Conservation (phyloP, 2,329 filamentous ascomycete species). For the Shiraia sp. region DNA sequence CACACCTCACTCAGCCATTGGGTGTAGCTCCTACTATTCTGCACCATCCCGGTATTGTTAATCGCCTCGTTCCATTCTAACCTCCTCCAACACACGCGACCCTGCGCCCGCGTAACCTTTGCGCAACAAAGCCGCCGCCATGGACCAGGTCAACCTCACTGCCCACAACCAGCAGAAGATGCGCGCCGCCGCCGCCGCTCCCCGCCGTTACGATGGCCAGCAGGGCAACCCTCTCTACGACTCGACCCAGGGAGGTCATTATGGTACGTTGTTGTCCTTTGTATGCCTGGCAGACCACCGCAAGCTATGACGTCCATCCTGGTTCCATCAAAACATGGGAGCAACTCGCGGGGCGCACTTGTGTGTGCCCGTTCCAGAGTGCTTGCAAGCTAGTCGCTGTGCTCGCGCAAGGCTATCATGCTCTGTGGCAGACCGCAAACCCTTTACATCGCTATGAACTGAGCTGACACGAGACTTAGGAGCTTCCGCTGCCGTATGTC, state of each 20-base stretch:
- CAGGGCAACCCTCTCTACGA: constrained; percentile 56
- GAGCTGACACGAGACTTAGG: constrained; percentile 51
- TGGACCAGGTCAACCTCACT: constrained; percentile 45
- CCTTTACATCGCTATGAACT: too few species aligned
- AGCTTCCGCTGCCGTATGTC: constrained; percentile 69
- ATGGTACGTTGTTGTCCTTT: constrained; percentile 44
- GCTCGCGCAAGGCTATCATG: too few species aligned
- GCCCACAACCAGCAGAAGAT: constrained; percentile 44
- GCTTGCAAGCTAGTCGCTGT: too few species aligned
- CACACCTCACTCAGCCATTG: constrained; percentile 27
- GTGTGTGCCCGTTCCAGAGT: too few species aligned
- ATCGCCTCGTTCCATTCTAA: constrained; percentile 4
- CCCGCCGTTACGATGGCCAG: constrained; percentile 54
- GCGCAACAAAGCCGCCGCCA: constrained; percentile 33
- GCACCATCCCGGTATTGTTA: constrained; percentile 20
- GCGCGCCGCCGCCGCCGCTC: constrained; percentile 42
- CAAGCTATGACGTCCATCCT: neutral
- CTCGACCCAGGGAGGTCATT: constrained; percentile 52
- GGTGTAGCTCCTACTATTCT: constrained; percentile 19
- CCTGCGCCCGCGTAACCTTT: constrained; percentile 39
- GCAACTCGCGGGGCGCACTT: too few species aligned
- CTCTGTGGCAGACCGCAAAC: too few species aligned
- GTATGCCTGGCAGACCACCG: neutral
- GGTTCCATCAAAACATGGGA: too few species aligned
- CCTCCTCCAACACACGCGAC: constrained; percentile 23